phyloP scores from a whole-genome alignment of 495 filamentous ascomycete species.

The Neurospora sp. region DNA sequence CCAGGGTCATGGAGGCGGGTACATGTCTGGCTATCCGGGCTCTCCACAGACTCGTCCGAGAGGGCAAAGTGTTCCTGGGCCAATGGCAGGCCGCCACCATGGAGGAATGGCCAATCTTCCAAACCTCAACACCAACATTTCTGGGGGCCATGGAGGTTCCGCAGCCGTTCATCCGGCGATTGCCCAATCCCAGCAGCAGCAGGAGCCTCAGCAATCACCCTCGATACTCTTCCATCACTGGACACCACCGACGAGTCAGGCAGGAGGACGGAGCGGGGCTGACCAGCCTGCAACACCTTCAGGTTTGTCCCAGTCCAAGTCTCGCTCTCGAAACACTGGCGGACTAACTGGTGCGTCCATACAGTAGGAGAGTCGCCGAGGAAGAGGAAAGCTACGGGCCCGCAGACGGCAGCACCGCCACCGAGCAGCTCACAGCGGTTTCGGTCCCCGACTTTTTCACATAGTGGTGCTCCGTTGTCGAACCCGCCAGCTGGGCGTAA shows the following conservation, averaged over 20 bases:
- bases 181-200: slow-evolving; percentile 25
- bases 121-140: slow-evolving; percentile 25
- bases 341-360: slow-evolving; percentile 40
- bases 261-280: slow-evolving; percentile 35
- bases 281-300: slow-evolving; percentile 55
- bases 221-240: slow-evolving; percentile 88
- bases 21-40: slow-evolving; percentile 21
- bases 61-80: slow-evolving; percentile 30
- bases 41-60: slow-evolving; percentile 31
- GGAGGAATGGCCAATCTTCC: slow-evolving; percentile 17
- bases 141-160: slow-evolving; percentile 13
- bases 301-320: slow-evolving; percentile 53
- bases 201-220: slow-evolving; percentile 42
- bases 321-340: slow-evolving; percentile 37
- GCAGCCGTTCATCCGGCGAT: slow-evolving; percentile 21
- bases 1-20: slow-evolving; percentile 26
- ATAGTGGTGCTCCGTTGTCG: slow-evolving; percentile 40
- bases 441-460: slow-evolving; percentile 47
- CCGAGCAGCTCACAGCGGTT: slow-evolving; percentile 42
- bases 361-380: slow-evolving; percentile 54
- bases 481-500: slow-evolving; percentile 49
- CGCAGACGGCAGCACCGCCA: slow-evolving; percentile 47
- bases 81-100: slow-evolving; percentile 10
- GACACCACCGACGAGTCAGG: slow-evolving; percentile 63
- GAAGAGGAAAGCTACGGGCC: slow-evolving; percentile 61